Conservation (phyloP, 148 eudicot species). For the Beta vulgaris region DNA sequence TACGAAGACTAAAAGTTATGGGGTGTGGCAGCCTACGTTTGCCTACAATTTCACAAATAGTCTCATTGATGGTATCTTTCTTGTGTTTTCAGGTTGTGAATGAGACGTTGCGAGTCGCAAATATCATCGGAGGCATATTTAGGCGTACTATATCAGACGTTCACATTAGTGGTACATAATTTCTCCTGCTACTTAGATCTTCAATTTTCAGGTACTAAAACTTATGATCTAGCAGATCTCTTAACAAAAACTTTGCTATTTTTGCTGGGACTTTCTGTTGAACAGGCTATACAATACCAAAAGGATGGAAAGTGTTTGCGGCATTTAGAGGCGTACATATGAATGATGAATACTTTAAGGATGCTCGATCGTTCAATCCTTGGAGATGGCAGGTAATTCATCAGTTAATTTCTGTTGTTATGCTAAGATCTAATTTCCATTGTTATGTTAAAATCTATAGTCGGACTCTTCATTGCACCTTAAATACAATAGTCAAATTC, state of each 20-base stretch:
- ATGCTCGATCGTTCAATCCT: constrained; percentile 84
- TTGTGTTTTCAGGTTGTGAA: constrained; percentile 63
- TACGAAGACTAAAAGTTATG: no score
- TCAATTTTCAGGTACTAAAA: not conserved
- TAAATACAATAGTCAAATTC: no score
- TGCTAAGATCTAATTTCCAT: no score
- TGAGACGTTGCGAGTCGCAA: constrained; percentile 86
- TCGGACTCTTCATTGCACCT: no score
- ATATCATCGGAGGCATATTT: constrained; percentile 90
- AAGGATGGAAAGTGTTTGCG: constrained; percentile 92
- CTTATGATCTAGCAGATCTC: not conserved
- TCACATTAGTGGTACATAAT: constrained; percentile 52
- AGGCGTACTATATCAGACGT: constrained; percentile 78
- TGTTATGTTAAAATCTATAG: no score
- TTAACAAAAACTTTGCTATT: not conserved
- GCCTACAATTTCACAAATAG: not conserved
- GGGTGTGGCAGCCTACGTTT: no score
- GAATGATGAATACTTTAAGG: constrained; percentile 68
- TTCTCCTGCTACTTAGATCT: not conserved
- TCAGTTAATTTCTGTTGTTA: no score
- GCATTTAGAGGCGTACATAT: constrained; percentile 87
- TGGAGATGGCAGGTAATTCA: constrained; percentile 94
- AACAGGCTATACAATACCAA: constrained; percentile 85
- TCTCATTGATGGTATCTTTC: not conserved
- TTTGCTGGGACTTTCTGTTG: not conserved